Evolutionary conservation across 768 basidiomycete species (phyloP), one percentile per base, ranked within the genome.

Genomic region (Pleurotus ostreatus): DNA sequence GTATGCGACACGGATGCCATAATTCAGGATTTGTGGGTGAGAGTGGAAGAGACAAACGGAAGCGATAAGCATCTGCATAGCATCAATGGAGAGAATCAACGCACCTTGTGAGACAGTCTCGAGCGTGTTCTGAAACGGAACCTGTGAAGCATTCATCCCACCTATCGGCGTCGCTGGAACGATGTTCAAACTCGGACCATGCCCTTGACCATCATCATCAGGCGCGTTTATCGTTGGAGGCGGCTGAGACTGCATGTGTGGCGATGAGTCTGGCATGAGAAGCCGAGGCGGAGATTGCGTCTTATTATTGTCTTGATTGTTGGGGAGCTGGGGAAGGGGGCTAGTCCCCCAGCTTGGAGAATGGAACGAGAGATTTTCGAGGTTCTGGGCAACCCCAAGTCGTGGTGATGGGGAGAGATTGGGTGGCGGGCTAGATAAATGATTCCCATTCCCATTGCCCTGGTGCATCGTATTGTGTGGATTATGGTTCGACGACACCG

Each of bases 121-220:
- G 61, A 80, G 67, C 47, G 76, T 73, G 37, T 74, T 71, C 61
- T 80, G 79, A 74, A 85, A 87, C 40, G 80, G 76, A 38, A 72
- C 77, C 57, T 78, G 75, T 8, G 71, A 70, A 38, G 72, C 72
- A 23, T 72, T 77, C 37, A 73, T 83, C 44, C 84, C 85, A 58
- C 80, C 81, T 55, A 93, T 77, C 6, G 91, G 91, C 2, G 91
- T 93, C 18, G 90, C 88, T 41, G 91, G 91, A 5, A 92, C 89
- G 59, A 93, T 85, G 64, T 90, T 83, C 58, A 93, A 77, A 51
- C 79, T 80, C 0, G 87, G 89, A 0, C 86, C 83, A 15, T 72
- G 70, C 55, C 71, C 69, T 25, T 73, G 71, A 38, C 79, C 81
- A 55, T 79, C 78, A 41, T 80, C 85, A 2, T 81, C 79, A 2